Conservation (phyloP, 1,284 basidiomycete species). For the Crepidotus sp. region DNA sequence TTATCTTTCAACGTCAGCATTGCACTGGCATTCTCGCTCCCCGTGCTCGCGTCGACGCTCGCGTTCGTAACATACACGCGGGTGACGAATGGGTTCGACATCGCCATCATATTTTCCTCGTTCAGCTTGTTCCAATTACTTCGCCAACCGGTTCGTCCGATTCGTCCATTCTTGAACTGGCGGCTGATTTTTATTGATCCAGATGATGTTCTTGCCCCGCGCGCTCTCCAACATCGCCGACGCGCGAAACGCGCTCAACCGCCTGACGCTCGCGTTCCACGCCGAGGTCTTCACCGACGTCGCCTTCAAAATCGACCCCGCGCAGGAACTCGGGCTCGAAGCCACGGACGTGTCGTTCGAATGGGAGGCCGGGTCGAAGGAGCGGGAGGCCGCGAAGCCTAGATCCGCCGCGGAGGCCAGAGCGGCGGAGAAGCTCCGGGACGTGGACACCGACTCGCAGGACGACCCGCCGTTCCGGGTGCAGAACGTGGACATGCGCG, state of each 20-base stretch:
- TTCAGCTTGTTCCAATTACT: constrained; percentile 61
- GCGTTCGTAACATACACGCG: constrained; percentile 67
- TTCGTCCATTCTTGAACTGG: too few relatives aligned
- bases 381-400: constrained; percentile 12
- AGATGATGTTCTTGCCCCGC: constrained; percentile 62
- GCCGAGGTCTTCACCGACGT: constrained; percentile 44
- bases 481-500: constrained; percentile 40
- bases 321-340: constrained; percentile 41
- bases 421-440: constrained; percentile 19
- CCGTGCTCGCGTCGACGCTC: constrained; percentile 66
- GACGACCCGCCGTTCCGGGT: constrained; percentile 39
- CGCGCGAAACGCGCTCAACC: constrained; percentile 50
- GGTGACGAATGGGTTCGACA: constrained; percentile 46
- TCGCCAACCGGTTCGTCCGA: too few relatives aligned
- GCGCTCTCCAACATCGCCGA: constrained; percentile 58
- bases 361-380: constrained; percentile 38
- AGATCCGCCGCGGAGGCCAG: constrained; percentile 7
- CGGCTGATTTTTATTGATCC: too few relatives aligned
- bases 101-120: constrained; percentile 62
- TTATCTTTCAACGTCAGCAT: constrained; percentile 28
- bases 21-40: constrained; percentile 45
- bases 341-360: constrained; percentile 53
- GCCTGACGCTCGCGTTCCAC: constrained; percentile 48
- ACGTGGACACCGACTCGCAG: constrained; percentile 18
- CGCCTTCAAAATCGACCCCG: constrained; percentile 35